These are phyloP conservation scores for Ajuga chamaepitys DNA, from an alignment of 257 asterid genomes.

Conservation along the genomic window DNA sequence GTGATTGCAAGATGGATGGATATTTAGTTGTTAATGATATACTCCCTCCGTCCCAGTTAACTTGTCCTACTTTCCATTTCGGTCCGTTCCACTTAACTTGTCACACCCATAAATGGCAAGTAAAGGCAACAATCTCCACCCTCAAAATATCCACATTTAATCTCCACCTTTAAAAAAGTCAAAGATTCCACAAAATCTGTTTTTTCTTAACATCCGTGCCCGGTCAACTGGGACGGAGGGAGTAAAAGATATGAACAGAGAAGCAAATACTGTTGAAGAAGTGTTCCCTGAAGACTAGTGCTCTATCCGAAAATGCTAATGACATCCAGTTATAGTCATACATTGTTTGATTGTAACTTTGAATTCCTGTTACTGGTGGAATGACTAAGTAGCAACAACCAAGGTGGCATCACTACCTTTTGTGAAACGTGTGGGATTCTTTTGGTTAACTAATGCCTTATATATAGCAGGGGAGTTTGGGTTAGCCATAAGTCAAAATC, in stretches of 20 bases:
- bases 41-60: too few relatives aligned
- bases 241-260: neutral
- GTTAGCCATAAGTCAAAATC: neutral
- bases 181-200: too few relatives aligned
- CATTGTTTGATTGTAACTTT: neutral
- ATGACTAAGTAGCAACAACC: neutral
- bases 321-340: neutral
- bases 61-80: too few relatives aligned
- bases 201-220: too few relatives aligned
- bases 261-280: neutral
- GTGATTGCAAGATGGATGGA: neutral
- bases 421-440: neutral
- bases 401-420: neutral
- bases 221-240: too few relatives aligned
- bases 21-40: neutral
- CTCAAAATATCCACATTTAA: too few relatives aligned
- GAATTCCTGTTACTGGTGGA: neutral
- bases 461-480: too few relatives aligned
- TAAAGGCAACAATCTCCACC: too few relatives aligned
- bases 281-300: neutral
- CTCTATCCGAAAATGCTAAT: neutral
- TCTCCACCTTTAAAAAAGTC: too few relatives aligned
- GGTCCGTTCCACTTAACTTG: too few relatives aligned
- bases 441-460: neutral
- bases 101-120: too few relatives aligned